These are phyloP conservation scores for Podospora pseudoanserina DNA, from an alignment of 495 filamentous ascomycete genomes.

Conservation along the genomic window DNA sequence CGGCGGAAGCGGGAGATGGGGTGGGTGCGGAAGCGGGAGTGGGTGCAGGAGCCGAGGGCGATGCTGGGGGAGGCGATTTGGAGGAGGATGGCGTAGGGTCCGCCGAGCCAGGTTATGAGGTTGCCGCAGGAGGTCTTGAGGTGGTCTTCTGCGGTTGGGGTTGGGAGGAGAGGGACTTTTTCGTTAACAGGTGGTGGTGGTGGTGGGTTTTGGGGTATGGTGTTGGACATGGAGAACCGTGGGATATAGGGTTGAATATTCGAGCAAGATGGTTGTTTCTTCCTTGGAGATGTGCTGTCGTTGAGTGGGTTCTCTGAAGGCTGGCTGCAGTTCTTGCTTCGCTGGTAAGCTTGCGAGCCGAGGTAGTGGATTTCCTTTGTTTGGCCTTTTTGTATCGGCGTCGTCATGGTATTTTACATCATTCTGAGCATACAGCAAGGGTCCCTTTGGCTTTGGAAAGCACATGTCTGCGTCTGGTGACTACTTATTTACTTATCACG, in stretches of 20 bases:
- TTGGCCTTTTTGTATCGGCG: not conserved
- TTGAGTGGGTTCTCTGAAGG: not conserved
- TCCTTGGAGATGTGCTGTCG: not conserved
- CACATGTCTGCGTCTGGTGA: not conserved
- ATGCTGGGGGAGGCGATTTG: conserved; percentile 17
- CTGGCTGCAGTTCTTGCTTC: not conserved
- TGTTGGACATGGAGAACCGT: not conserved
- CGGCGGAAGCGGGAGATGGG: conserved; percentile 20
- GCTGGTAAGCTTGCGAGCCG: not conserved
- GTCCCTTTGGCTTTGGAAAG: not conserved
- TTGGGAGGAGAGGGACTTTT: conserved; percentile 3
- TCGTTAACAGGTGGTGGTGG: not conserved
- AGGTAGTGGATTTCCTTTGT: conserved; percentile 5
- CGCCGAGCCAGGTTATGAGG: conserved; percentile 17
- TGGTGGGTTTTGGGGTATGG: not conserved
- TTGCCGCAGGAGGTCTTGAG: conserved; percentile 4
- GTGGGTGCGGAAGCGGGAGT: conserved; percentile 16
- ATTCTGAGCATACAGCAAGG: not conserved
- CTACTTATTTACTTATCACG: not conserved
- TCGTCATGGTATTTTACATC: not conserved
- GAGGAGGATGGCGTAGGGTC: conserved; percentile 17
- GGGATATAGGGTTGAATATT: not conserved
- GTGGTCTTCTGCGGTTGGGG: conserved; percentile 4
- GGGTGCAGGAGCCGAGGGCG: conserved; percentile 14
- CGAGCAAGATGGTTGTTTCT: not conserved